Evolutionary conservation across 306 rosid species (phyloP).

Genomic region (Prunus armeniaca): DNA sequence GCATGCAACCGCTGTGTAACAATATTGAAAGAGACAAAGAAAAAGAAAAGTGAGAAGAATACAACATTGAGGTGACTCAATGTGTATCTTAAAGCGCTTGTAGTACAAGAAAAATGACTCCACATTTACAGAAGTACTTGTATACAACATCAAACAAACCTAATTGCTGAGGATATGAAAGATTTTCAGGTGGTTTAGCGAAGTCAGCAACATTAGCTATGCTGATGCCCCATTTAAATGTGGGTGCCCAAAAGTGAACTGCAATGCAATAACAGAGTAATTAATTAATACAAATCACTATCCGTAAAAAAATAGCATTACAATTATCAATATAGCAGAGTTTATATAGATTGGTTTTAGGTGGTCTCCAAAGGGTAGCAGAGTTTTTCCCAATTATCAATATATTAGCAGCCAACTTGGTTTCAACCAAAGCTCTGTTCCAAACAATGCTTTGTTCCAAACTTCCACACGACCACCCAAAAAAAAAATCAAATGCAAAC

Average conservation of each 20-base stretch:
- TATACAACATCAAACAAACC: conserved; percentile 39
- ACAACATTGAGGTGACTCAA: conserved; percentile 14
- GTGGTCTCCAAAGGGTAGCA: neutral
- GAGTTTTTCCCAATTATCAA: neutral
- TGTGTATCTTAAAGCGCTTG: neutral
- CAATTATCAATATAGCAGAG: neutral
- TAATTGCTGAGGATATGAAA: conserved; percentile 93
- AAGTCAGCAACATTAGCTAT: conserved; percentile 93
- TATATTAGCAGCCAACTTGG: neutral
- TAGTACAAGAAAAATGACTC: conserved; percentile 12
- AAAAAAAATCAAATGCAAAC: neutral
- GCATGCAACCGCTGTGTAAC: conserved; percentile 66
- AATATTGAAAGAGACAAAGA: neutral
- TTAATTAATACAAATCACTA: conserved; percentile 7
- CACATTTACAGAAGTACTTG: neutral
- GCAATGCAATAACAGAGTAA: conserved; percentile 39
- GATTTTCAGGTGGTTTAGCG: conserved; percentile 80
- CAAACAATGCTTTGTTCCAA: no score
- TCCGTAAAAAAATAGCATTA: neutral
- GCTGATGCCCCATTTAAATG: conserved; percentile 99
- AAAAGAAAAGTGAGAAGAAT: conserved; percentile 13
- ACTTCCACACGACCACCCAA: no score
- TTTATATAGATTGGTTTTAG: neutral
- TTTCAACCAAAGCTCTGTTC: neutral
- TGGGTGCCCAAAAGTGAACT: conserved; percentile 99